Evolutionary conservation across 106 monocot genomes (phyloP).

Genomic region (Acanthochlamys bracteata): DNA sequence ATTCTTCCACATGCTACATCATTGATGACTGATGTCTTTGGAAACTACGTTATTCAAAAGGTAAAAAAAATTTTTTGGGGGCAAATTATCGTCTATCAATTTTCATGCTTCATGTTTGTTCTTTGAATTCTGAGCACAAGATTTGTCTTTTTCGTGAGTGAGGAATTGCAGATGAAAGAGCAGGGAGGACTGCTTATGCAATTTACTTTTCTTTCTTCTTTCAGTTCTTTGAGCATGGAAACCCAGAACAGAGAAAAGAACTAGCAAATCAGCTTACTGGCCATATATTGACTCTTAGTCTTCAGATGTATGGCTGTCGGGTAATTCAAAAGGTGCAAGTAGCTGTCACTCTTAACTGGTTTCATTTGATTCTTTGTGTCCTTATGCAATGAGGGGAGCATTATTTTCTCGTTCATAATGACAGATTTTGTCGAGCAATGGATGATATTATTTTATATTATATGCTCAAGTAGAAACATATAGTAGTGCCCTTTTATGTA

Average conservation of each 20-base stretch:
- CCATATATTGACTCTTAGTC: constrained; percentile 64
- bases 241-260: constrained; percentile 61
- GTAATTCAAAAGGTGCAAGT: constrained; percentile 86
- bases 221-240: constrained; percentile 95
- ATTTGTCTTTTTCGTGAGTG: too few species aligned
- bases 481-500: too few species aligned
- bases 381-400: not conserved
- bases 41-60: constrained; percentile 97
- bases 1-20: constrained; percentile 78
- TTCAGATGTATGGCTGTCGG: constrained; percentile 99
- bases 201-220: not conserved
- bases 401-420: too few species aligned
- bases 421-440: too few species aligned
- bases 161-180: too few species aligned
- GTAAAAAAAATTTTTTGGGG: constrained; percentile 16
- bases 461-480: too few species aligned
- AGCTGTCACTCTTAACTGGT: not conserved
- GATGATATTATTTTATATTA: too few species aligned
- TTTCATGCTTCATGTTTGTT: too few species aligned
- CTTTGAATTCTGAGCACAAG: too few species aligned
- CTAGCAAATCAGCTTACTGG: constrained; percentile 77
- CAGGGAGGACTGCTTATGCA: too few species aligned
- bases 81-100: too few species aligned
- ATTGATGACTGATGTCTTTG: constrained; percentile 97
- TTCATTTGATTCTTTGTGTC: not conserved